phyloP scores from a whole-genome alignment of 1,284 basidiomycete genomes.

The Chondrostereum purpureum region DNA sequence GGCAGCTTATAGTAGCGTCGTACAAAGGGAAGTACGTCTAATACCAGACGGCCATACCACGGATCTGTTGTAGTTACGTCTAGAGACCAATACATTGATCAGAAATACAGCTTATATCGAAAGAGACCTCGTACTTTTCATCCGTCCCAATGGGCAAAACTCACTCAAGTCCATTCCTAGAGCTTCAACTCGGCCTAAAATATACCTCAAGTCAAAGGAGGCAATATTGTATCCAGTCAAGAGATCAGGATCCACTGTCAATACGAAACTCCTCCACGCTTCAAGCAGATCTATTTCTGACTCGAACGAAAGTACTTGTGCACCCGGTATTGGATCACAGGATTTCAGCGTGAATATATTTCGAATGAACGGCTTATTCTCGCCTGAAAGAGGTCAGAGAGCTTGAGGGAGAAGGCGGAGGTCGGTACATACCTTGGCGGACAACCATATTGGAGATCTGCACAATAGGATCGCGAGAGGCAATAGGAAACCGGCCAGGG shows the following conservation, averaged over 20 bases:
- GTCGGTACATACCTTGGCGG: conserved; percentile 34
- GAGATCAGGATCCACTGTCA: conserved; percentile 62
- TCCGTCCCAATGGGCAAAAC: conserved; percentile 44
- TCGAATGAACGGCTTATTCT: conserved; percentile 30
- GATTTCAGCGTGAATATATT: conserved; percentile 70
- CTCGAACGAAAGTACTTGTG: conserved; percentile 59
- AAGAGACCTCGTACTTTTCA: conserved; percentile 31
- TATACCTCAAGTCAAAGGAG: conserved; percentile 68
- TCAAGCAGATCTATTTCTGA: conserved; percentile 48
- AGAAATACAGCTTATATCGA: no score
- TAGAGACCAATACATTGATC: no score
- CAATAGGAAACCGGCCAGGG: conserved; percentile 67
- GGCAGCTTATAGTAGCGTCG: neutral
- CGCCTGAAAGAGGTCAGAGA: neutral
- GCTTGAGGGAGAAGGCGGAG: conserved; percentile 25
- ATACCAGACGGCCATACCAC: neutral
- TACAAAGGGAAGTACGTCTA: neutral
- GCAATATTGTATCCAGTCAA: conserved; percentile 70
- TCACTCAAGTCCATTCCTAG: conserved; percentile 40
- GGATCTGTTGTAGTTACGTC: neutral
- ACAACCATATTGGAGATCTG: conserved; percentile 75
- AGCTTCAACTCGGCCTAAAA: conserved; percentile 60
- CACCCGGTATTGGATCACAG: conserved; percentile 65
- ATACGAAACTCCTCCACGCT: conserved; percentile 58
- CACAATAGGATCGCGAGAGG: conserved; percentile 63